Evolutionary conservation across 2,329 filamentous ascomycete genomes (phyloP).

Genomic region (Zasmidium cellare): DNA sequence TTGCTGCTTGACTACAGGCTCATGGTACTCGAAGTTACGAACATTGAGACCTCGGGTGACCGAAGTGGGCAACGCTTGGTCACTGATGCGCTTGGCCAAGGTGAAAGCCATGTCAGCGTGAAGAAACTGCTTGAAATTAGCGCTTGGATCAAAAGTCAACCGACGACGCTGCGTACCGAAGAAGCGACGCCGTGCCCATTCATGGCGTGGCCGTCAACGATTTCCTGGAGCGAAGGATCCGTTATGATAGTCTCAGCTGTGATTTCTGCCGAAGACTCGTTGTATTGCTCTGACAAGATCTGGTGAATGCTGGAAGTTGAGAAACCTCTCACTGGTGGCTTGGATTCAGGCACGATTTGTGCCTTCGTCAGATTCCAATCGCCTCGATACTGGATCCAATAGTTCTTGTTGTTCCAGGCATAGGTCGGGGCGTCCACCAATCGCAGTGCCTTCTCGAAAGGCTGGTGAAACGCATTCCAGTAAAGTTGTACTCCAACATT

Average conservation of each 20-base stretch:
- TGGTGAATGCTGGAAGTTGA: neutral
- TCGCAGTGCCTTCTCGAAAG: slow-evolving; percentile 43
- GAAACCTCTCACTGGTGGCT: neutral
- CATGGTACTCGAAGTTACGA: slow-evolving; percentile 39
- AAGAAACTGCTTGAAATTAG: slow-evolving; percentile 28
- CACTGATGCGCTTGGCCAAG: slow-evolving; percentile 30
- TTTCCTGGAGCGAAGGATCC: neutral
- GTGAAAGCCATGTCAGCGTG: slow-evolving; percentile 40
- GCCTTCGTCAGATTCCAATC: slow-evolving; percentile 33
- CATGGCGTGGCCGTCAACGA: slow-evolving; percentile 44
- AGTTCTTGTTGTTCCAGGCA: slow-evolving; percentile 36
- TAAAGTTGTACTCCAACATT: slow-evolving; percentile 55
- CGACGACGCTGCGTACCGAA: neutral
- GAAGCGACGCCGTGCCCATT: slow-evolving; percentile 31
- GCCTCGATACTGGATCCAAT: slow-evolving; percentile 39
- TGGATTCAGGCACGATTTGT: neutral
- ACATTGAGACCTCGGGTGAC: slow-evolving; percentile 37
- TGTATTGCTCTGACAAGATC: slow-evolving; percentile 29
- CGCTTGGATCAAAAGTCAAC: too few species aligned
- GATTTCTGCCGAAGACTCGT: neutral
- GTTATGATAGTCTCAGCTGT: too few species aligned
- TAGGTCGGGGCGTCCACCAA: slow-evolving; percentile 55
- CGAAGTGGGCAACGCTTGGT: slow-evolving; percentile 1
- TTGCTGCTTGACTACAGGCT: slow-evolving; percentile 22
- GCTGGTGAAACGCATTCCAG: slow-evolving; percentile 60